Percentiles rank a stretch among this genome's conserved stretches.
Conservation (phyloP, 2,329 filamentous ascomycete genomes). For the Trichoderma polysporum region DNA sequence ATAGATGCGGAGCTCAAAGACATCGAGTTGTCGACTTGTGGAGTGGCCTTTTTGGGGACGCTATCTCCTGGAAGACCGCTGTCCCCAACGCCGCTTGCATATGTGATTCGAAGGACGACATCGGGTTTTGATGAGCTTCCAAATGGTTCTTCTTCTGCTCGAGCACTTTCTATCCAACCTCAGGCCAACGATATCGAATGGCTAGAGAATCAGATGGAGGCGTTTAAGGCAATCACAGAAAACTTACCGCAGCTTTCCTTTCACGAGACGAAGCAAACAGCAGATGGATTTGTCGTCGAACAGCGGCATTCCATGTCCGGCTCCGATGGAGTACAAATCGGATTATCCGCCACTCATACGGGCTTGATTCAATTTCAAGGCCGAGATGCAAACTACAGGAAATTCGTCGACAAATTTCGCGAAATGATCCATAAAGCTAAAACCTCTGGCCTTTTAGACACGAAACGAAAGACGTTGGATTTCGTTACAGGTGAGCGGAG, state of each 20-base stretch:
- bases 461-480: constrained; percentile 26
- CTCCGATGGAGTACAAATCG: constrained; percentile 29
- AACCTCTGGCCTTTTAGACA: constrained; percentile 23
- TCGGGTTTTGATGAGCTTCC: constrained; percentile 22
- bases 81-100: constrained; percentile 28
- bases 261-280: constrained; percentile 30
- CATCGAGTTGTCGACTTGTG: constrained; percentile 30
- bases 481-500: constrained; percentile 22
- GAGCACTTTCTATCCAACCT: constrained; percentile 14
- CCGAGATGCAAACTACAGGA: constrained; percentile 28
- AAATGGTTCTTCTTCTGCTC: neutral
- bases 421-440: constrained; percentile 25
- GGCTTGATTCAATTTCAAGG: constrained; percentile 29
- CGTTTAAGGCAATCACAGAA: constrained; percentile 29
- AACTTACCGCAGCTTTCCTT: constrained; percentile 29
- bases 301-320: constrained; percentile 28
- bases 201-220: constrained; percentile 31
- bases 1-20: constrained; percentile 25
- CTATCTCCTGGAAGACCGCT: constrained; percentile 26
- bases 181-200: constrained; percentile 26
- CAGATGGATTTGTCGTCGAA: constrained; percentile 29
- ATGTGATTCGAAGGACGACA: constrained; percentile 29
- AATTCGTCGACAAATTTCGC: constrained; percentile 27
- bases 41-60: constrained; percentile 32
- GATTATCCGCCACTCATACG: constrained; percentile 27